phyloP scores from a whole-genome alignment of 1,284 basidiomycete species.

The Irpex sp. region DNA sequence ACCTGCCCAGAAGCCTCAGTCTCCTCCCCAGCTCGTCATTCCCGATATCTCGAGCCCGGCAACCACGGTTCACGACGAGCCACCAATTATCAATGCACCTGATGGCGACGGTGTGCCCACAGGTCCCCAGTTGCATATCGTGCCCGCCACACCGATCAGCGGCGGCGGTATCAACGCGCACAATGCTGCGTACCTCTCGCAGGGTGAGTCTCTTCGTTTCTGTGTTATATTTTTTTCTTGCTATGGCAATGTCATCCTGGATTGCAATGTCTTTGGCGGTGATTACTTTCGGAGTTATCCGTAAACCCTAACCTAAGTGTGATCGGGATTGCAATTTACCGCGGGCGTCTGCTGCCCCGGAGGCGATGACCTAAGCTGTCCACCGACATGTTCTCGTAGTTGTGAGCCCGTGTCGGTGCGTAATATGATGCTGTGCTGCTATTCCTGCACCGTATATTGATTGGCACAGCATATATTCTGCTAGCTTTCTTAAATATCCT shows the following conservation, averaged over 20 bases:
- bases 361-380: not conserved
- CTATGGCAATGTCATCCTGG: not conserved
- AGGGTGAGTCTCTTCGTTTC: constrained; percentile 39
- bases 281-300: not conserved
- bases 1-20: constrained; percentile 47
- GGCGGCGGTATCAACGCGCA: constrained; percentile 49
- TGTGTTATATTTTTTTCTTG: not conserved
- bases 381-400: constrained; percentile 1
- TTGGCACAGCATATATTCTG: not conserved
- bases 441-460: not conserved
- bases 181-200: constrained; percentile 45
- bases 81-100: constrained; percentile 65
- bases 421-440: not conserved
- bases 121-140: constrained; percentile 68
- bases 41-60: constrained; percentile 39
- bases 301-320: constrained; percentile 4
- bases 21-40: constrained; percentile 68
- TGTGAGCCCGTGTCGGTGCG: constrained; percentile 1
- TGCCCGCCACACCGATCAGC: constrained; percentile 76
- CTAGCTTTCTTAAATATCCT: not conserved
- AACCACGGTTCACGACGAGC: constrained; percentile 27
- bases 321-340: not conserved
- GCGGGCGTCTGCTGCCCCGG: not conserved
- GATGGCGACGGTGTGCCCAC: constrained; percentile 50
- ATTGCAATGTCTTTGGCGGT: not conserved